Conservation (phyloP, 148 eudicot species). For the Fagopyrum homotropicum region DNA sequence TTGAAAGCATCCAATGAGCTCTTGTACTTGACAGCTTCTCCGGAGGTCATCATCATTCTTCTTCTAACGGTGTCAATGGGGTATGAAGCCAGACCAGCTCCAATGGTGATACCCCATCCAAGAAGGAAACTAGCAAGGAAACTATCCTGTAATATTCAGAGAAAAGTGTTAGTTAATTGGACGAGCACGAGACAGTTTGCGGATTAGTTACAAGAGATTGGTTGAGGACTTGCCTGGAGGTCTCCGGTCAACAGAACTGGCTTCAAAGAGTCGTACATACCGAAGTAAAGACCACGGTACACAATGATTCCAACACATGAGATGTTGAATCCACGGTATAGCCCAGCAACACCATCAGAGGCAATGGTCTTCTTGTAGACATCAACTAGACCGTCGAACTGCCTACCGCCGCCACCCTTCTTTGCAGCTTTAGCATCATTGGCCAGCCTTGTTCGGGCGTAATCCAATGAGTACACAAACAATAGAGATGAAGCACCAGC, state of each 20-base stretch:
- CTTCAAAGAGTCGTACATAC: conserved; percentile 72
- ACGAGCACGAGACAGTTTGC: background rate
- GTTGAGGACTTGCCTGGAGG: conserved; percentile 38
- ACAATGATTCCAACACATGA: conserved; percentile 80
- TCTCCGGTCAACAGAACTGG: conserved; percentile 54
- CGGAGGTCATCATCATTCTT: conserved; percentile 14
- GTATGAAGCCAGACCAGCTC: conserved; percentile 14
- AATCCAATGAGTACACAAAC: conserved; percentile 71
- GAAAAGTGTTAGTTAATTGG: background rate
- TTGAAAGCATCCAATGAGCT: conserved; percentile 12
- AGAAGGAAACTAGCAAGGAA: conserved; percentile 11
- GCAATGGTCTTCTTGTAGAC: conserved; percentile 70
- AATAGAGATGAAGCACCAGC: conserved; percentile 79
- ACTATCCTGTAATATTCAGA: conserved; percentile 10
- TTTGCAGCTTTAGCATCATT: conserved; percentile 72
- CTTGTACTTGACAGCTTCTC: conserved; percentile 15
- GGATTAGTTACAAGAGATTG: background rate
- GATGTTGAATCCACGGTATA: conserved; percentile 74
- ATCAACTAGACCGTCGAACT: conserved; percentile 69
- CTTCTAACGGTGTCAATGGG: conserved; percentile 8
- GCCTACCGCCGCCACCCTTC: conserved; percentile 63
- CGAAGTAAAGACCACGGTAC: conserved; percentile 77
- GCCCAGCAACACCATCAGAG: conserved; percentile 70
- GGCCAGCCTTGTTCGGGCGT: conserved; percentile 70
- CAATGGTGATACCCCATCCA: conserved; percentile 16